Percentiles rank a stretch among this genome's conserved stretches.
Evolutionary conservation across 2,329 filamentous ascomycete genomes (phyloP).

Genomic region (Monosporascus sp.): DNA sequence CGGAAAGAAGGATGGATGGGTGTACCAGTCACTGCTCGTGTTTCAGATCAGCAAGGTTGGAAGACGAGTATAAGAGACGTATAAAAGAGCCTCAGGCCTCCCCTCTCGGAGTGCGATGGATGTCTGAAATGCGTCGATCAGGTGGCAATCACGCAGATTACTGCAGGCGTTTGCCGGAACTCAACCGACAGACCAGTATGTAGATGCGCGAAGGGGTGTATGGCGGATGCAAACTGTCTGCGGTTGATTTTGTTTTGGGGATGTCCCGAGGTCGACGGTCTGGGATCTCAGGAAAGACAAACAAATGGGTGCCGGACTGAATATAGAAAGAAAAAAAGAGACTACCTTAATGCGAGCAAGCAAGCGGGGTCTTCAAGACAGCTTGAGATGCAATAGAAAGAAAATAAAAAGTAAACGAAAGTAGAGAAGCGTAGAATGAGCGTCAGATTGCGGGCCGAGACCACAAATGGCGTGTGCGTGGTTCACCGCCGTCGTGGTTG

Average conservation of each 20-base stretch:
- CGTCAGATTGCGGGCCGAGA: background rate
- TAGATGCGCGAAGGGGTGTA: conserved; percentile 1
- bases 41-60: conserved; percentile 35
- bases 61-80: conserved; percentile 14
- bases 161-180: conserved; percentile 11
- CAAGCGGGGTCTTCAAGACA: conserved; percentile 21
- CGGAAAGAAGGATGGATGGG: conserved; percentile 8
- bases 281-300: background rate
- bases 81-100: conserved; percentile 16
- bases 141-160: conserved; percentile 29
- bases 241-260: background rate
- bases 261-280: background rate
- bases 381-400: conserved; percentile 9
- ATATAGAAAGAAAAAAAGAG: conserved; percentile 14
- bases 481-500: too few species aligned
- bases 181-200: conserved; percentile 1
- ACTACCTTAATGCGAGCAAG: conserved; percentile 1
- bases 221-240: conserved; percentile 2
- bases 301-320: conserved; percentile 7
- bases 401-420: conserved; percentile 11
- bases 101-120: conserved; percentile 9
- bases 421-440: conserved; percentile 14
- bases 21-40: conserved; percentile 23
- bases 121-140: conserved; percentile 29
- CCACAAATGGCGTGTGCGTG: too few species aligned